Base-by-base conservation (phyloP, 345 rosid species). In the Lepidium sativum region DNA sequence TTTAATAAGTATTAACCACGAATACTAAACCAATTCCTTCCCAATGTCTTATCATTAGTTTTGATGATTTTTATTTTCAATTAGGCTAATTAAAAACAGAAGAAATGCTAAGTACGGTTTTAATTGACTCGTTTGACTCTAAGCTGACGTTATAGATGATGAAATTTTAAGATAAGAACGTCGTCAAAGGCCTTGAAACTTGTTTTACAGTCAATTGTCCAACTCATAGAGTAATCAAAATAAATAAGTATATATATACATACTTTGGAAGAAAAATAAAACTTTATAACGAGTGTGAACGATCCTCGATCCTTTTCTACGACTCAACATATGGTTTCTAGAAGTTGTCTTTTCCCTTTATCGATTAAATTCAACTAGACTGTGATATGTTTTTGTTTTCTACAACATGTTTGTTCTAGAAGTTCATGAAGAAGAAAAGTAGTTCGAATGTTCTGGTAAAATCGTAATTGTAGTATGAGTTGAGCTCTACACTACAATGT, bases 151-250 rank as follows among this genome's bases (percentile, higher is more conserved):
- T 11, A 70, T 63, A 12, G 35, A 3, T 37, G 50, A 45, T 44
- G 20, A 53, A 42, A 70, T 27, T 62, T 18, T 31, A 38, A 47
- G 58, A 20, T 32, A 39, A 45, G 61, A 37, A 18, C 21, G 21
- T 43, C 35, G 70, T 63, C 70, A 55, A 56, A 31, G 39, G 37
- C 39, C 63, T 63, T 31, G 58, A 71, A 71, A 63, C 53, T 31
- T 48, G 32, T 56, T 14, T 25, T 55, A 3, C 49, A 34, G 65
- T 71, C 75, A 63, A 63, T 45, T 63, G 25, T 53, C 61, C 44
- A 69, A 54, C 62, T 21, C 61, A 31, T 41, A 10, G 35, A 60
- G 38, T 59, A 33, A 55, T 45, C 17, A 8, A 31, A 32, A 50
- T 5, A 39, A n/a, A 31, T 3, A 10, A 29, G 17, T 16, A 23